Evolutionary conservation across 2,329 filamentous ascomycete species (phyloP), one percentile per base, ranked within the genome.

Genomic region (Fusarium sp.): DNA sequence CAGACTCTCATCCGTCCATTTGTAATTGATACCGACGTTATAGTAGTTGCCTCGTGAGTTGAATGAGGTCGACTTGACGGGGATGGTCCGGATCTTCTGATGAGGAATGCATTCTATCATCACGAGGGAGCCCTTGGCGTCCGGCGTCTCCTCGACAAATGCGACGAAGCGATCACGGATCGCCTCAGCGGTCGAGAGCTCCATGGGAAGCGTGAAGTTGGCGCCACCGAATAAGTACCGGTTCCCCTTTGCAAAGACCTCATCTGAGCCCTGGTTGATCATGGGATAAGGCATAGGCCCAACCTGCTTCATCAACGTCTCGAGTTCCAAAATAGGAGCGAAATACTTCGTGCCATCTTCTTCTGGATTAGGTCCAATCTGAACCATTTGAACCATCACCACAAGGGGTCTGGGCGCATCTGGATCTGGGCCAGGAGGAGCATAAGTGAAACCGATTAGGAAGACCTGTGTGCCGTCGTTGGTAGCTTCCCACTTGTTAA

Each of bases 171-270:
- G 35, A 26, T 74, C 56, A 3, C 62, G 54, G 21, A 74, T 72
- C 6, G 61, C 28, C 41, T 73, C 64, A 1, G 69, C 72, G 6
- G 72, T 73, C 13, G 70, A 73, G 3, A 73, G 35, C 43, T 69
- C 49, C 23, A 85, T 70, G 0, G 83, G 83, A 6, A 79, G 74
- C 9, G 80, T 77, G 66, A 81, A 82, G 52, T 82, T 84, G 12
- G 82, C 75, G 0, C 83, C 83, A 56, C 84, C 83, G 60, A 82
- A 74, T 9, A 76, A 61, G 49, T 78, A 80, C 6, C 81, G 77
- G 43, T 77, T 77, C 4, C 81, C 77, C n/a, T 79, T 74, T 1
- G 75, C 77, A 13, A 79, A 77, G 38, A 77, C 76, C 0, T 75
- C 76, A 63, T 82, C 82, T 38, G 77, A 72, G 1, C 80, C 63